Percentiles rank a stretch among this genome's conserved stretches.
These are phyloP conservation scores for Pyrenula massariospora DNA, from an alignment of 495 filamentous ascomycete species.

Conservation along the genomic window DNA sequence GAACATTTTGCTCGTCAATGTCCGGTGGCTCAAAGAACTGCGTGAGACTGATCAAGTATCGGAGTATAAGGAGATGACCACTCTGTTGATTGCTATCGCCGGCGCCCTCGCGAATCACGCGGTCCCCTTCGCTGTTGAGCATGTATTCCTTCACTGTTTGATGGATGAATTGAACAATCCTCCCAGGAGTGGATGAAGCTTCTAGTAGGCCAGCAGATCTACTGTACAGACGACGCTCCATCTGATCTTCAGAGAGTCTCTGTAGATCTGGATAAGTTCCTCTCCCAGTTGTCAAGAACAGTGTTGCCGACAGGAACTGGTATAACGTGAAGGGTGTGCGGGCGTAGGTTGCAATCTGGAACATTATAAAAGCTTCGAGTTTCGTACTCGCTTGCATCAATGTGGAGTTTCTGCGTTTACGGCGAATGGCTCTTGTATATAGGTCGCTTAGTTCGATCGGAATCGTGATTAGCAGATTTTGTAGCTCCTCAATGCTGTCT, in stretches of 20 bases:
- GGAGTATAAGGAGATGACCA: background rate
- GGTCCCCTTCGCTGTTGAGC: background rate
- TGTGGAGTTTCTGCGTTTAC: background rate
- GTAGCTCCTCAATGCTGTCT: constrained; percentile 1
- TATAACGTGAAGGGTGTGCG: constrained; percentile 2
- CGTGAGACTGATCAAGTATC: background rate
- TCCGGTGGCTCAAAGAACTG: background rate
- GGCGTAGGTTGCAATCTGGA: constrained; percentile 5
- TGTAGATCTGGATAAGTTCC: background rate
- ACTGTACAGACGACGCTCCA: constrained; percentile 7
- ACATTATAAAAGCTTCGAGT: constrained; percentile 10
- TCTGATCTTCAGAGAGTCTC: background rate
- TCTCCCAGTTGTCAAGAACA: background rate
- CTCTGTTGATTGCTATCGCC: background rate
- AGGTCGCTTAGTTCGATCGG: constrained; percentile 11
- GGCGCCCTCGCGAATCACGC: background rate
- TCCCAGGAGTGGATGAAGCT: background rate
- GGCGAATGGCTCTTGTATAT: constrained; percentile 6
- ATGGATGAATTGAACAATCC: constrained; percentile 12
- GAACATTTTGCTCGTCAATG: background rate
- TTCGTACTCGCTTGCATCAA: constrained; percentile 1
- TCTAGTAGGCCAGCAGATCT: constrained; percentile 12
- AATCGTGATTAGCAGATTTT: constrained; percentile 1
- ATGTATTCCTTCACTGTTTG: constrained; percentile 13
- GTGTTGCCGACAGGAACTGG: background rate